Base-by-base conservation (phyloP, 805 yeast genomes). In the Hanseniaspora pseudoguilliermondii region DNA sequence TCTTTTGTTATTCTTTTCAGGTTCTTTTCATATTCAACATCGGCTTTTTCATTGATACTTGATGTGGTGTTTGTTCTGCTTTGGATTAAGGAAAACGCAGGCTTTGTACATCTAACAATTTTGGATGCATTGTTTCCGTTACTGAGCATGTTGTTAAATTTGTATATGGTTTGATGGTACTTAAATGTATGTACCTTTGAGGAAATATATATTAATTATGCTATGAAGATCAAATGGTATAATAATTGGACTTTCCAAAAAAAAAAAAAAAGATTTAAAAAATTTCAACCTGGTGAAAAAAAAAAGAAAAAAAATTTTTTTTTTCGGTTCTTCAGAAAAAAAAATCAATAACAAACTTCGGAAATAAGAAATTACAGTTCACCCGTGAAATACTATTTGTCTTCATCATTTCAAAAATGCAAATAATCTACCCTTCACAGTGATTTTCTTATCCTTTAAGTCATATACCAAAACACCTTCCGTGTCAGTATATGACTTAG, bases 401-500 rank as follows among this genome's bases (percentile, higher is more conserved):
- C 5, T 23, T 5, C 4, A 9, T 48, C 18, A 38, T 16, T 27
- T 39, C 23, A 48, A 27, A 48, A 48, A 48, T 10, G 36, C 41
- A 48, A 39, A 38, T 27, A 38, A 20, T 23, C n/a, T 40, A 13
- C 47, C 36, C 9, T 40, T 20, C 20, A 49, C n/a, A 20, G 15
- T 29, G 2, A 36, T 20, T 10, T n/a, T 18, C 13, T n/a, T 20
- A 15, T 41, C 32, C 3, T 5, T 27, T 6, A 46, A n/a, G 5
- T 46, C 51, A 23, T 27, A 16, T 2, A 25, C 34, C 3, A 29
- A 13, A 6, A 27, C 34, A 4, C 23, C 39, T 15, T 23, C 29
- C 6, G 2, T 18, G 10, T 40, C 23, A 5, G 18, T 25, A 18
- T 40, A 32, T 16, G 25, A 52, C 6, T 60, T 54, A 38, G 64